These are phyloP conservation scores for Leishmania tropica DNA, from an alignment of 208 protist genomes.

Conservation along the genomic window DNA sequence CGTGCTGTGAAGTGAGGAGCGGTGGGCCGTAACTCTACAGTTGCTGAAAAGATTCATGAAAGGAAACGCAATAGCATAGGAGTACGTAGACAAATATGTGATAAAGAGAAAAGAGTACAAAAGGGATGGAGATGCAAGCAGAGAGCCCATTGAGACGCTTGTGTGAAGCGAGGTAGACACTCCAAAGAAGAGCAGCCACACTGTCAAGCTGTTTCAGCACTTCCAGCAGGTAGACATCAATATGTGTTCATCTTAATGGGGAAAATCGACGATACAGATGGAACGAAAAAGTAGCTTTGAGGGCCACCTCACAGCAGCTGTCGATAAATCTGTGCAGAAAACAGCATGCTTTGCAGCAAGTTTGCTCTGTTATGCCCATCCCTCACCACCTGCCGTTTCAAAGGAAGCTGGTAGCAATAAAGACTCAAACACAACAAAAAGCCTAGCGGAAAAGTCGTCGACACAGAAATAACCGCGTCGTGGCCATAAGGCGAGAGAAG, in stretches of 20 bases:
- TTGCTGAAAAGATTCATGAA: neutral
- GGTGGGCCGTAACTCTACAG: neutral
- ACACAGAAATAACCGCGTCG: neutral
- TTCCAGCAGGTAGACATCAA: neutral
- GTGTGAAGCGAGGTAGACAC: neutral
- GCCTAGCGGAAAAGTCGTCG: constrained; percentile 15
- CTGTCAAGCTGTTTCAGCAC: neutral
- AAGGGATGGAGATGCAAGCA: neutral
- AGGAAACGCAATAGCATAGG: neutral
- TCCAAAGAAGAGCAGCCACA: no score
- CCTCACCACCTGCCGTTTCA: neutral
- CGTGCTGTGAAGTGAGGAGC: neutral
- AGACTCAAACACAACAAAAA: neutral
- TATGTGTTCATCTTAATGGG: neutral
- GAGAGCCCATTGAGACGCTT: neutral
- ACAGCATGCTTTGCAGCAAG: neutral
- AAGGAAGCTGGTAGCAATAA: neutral
- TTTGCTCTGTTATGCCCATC: neutral
- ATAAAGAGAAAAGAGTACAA: neutral
- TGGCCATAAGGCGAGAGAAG: constrained; percentile 15
- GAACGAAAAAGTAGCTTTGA: no score
- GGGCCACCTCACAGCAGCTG: no score
- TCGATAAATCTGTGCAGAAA: neutral
- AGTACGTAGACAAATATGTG: neutral
- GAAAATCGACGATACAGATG: neutral